These are phyloP conservation scores for Amanita exitialis DNA, from an alignment of 768 basidiomycete species.

Conservation along the genomic window DNA sequence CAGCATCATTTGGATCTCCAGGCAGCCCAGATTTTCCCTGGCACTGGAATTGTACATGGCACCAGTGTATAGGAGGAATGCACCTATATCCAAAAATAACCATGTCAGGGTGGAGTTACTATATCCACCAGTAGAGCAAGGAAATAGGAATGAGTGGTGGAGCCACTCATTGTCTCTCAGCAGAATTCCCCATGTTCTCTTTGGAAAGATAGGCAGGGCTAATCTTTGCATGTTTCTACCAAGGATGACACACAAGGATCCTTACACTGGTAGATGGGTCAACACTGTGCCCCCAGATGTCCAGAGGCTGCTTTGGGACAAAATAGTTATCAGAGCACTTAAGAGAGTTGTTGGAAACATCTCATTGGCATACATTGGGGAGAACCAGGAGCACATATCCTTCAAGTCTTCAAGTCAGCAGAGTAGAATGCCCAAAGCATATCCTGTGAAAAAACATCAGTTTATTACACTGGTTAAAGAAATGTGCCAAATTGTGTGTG, in stretches of 20 bases:
- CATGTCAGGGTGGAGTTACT: not conserved
- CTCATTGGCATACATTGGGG: too few species aligned
- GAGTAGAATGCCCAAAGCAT: too few species aligned
- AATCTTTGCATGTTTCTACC: not conserved
- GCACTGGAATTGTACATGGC: not conserved
- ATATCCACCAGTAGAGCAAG: not conserved
- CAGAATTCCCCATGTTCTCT: not conserved
- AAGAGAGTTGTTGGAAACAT: too few species aligned
- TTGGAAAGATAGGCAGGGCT: not conserved
- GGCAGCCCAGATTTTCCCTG: too few species aligned
- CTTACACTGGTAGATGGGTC: not conserved
- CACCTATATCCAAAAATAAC: not conserved
- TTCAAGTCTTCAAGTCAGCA: too few species aligned
- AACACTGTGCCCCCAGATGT: not conserved
- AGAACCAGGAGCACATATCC: too few species aligned
- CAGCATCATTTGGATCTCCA: not conserved
- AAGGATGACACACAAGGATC: not conserved
- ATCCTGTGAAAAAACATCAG: too few species aligned
- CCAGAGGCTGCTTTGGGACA: not conserved
- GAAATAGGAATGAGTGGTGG: not conserved
- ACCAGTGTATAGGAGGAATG: not conserved
- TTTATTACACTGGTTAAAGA: too few species aligned
- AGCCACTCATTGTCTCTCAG: not conserved
- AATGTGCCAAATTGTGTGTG: too few species aligned
- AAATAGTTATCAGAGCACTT: too few species aligned